Evolutionary conservation across 169 alveolate species (phyloP), one percentile per base, ranked within the genome.

Genomic region (Eimeria zaria): DNA sequence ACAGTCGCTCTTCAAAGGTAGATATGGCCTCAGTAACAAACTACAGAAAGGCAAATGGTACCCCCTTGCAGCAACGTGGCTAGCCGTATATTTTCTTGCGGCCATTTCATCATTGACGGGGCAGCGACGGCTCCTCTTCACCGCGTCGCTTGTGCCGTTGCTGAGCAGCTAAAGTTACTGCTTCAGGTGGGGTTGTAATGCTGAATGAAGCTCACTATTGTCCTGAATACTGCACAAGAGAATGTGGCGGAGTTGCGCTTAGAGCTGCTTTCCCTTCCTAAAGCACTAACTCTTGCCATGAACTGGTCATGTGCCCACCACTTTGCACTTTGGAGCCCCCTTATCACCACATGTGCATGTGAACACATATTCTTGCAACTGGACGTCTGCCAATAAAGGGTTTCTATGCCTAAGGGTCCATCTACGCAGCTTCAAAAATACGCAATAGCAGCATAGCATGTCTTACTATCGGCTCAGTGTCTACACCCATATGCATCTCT

Each of bases 131-230:
- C 27, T 55, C 27, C 64, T 71, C n/a, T 30, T 12, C 27, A 1
- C n/a, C 4, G 30, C 51, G 18, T 67, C 44, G 41, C 44, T 36
- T 71, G 53, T 33, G 51, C 76, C 0, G 81, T 18, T 33, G 3
- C 81, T 71, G 81, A 71, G 81, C 51, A 71, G 81, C 1, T 27
- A 71, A 71, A 71, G 16, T 7, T 36, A 53, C 81, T 71, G 81
- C 51, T 71, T 39, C 30, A 71, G 48, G 53, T 36, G 81, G 81
- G 53, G 16, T 2, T 36, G 51, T 8, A 71, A 22, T 4, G 30
- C n/a, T 67, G 22, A 27, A 67, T 2, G 20, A 12, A 18, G 41
- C 9, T 30, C 27, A 67, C 0, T 30, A 67, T 67, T 67, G 74
- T 48, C n/a, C 22, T 48, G 7, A 30, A 33, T 14, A 71, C 53